These are phyloP conservation scores for Backusella psychrophila DNA, from an alignment of 192 early-diverging fungal genomes.

Conservation along the genomic window DNA sequence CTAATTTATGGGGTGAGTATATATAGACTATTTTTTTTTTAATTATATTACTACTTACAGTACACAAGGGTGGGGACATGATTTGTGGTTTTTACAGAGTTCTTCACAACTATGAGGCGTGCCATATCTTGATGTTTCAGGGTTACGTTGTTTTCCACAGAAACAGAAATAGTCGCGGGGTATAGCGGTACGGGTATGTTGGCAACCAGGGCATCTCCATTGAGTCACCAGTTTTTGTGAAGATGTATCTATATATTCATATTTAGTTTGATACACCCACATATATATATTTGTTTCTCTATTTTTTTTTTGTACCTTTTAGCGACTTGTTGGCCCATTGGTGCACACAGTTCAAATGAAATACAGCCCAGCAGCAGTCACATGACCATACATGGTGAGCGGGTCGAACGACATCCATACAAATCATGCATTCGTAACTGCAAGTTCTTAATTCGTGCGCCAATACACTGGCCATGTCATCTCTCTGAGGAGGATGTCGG, in stretches of 20 bases:
- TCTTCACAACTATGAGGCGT: conserved; percentile 87
- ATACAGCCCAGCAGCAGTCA: conserved; percentile 82
- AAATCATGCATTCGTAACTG: conserved; percentile 95
- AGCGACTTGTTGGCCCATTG: conserved; percentile 74
- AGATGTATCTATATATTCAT: conserved; percentile 24
- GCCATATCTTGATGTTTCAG: conserved; percentile 56
- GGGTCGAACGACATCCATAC: conserved; percentile 81
- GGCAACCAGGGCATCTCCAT: conserved; percentile 95
- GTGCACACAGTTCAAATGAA: conserved; percentile 83
- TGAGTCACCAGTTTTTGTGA: conserved; percentile 22
- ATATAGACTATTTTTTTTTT: background rate
- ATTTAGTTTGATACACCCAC: background rate
- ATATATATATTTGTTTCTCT: background rate
- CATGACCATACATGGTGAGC: conserved; percentile 83
- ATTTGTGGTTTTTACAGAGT: conserved; percentile 60
- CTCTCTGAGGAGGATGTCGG: conserved; percentile 6
- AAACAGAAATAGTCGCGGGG: conserved; percentile 83
- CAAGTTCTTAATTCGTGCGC: conserved; percentile 61
- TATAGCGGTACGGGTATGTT: conserved; percentile 59
- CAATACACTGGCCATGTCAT: conserved; percentile 63
- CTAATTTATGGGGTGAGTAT: conserved; percentile 23
- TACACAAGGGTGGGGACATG: conserved; percentile 78
- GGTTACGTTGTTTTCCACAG: conserved; percentile 78
- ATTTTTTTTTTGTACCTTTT: conserved; percentile 37
- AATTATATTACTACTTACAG: conserved; percentile 40